phyloP scores from a whole-genome alignment of 345 rosid species.

The Citrus reticulata region DNA sequence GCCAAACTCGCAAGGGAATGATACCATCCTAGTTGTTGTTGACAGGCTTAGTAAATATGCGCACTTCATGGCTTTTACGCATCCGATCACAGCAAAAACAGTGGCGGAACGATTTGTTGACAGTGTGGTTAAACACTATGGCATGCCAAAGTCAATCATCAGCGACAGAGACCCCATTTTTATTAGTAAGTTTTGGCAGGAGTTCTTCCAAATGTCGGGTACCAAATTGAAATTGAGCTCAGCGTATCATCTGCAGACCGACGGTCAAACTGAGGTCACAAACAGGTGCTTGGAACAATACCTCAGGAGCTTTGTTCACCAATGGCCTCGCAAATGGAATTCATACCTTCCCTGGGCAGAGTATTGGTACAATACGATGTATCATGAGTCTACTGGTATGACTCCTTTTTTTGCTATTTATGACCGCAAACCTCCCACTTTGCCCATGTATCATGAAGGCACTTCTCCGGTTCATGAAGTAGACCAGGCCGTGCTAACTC shows the following conservation, averaged over 20 bases:
- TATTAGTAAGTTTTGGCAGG: background rate
- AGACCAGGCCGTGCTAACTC: background rate
- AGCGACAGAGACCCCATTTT: too few species aligned
- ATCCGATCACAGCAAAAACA: accelerated
- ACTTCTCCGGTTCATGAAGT: background rate
- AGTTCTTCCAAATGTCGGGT: background rate
- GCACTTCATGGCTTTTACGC: too few species aligned
- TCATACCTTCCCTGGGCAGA: constrained; percentile 2
- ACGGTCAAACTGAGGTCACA: background rate
- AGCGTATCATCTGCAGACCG: background rate
- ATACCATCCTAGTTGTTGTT: too few species aligned
- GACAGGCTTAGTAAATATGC: too few species aligned
- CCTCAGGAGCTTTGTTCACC: background rate
- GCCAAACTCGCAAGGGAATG: too few species aligned
- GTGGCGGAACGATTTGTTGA: too few species aligned
- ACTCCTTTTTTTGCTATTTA: background rate
- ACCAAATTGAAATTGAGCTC: background rate
- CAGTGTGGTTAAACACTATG: too few species aligned
- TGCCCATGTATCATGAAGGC: background rate
- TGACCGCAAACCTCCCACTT: background rate
- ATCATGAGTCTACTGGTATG: background rate
- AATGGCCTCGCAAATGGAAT: background rate
- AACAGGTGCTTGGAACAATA: background rate
- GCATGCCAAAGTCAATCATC: too few species aligned
- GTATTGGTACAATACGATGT: constrained; percentile 3